phyloP scores from a whole-genome alignment of 192 early-diverging fungal species.

The Linnemannia exigua region DNA sequence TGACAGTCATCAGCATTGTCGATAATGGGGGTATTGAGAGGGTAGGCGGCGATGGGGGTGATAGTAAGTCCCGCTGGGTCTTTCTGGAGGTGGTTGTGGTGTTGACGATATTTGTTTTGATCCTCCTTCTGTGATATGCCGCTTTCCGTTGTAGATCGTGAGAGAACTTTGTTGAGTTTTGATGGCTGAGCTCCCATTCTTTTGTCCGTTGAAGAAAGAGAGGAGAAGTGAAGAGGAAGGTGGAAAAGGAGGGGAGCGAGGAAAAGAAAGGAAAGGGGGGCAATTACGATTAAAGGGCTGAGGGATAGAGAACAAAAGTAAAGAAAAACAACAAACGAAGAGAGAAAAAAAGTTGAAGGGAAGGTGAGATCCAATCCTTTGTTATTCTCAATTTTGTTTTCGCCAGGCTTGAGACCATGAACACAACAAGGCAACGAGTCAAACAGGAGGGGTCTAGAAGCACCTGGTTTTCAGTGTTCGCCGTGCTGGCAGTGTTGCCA shows the following conservation, averaged over 20 bases:
- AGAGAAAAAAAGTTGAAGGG: neutral
- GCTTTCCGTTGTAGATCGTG: slow-evolving; percentile 25
- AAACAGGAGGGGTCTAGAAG: neutral
- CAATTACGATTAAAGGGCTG: neutral
- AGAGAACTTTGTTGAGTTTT: slow-evolving; percentile 22
- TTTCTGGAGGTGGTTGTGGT: neutral
- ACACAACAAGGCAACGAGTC: neutral
- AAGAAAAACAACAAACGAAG: neutral
- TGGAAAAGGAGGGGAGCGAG: too few species aligned
- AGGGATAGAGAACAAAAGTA: neutral
- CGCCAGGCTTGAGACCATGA: too few species aligned
- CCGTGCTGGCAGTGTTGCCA: neutral
- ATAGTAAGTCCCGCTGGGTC: neutral
- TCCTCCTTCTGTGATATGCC: slow-evolving; percentile 1
- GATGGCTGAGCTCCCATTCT: slow-evolving; percentile 37
- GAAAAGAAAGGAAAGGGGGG: neutral
- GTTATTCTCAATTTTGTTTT: too few species aligned
- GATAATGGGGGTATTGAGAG: neutral
- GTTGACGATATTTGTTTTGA: neutral
- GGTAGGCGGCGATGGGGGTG: slow-evolving; percentile 9
- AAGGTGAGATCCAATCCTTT: neutral
- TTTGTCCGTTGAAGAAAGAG: neutral
- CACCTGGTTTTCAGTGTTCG: neutral
- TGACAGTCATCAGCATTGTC: neutral
- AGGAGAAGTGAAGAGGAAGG: neutral